Evolutionary conservation across 2,329 filamentous ascomycete genomes (phyloP).

Genomic region (Venturia nashicola): DNA sequence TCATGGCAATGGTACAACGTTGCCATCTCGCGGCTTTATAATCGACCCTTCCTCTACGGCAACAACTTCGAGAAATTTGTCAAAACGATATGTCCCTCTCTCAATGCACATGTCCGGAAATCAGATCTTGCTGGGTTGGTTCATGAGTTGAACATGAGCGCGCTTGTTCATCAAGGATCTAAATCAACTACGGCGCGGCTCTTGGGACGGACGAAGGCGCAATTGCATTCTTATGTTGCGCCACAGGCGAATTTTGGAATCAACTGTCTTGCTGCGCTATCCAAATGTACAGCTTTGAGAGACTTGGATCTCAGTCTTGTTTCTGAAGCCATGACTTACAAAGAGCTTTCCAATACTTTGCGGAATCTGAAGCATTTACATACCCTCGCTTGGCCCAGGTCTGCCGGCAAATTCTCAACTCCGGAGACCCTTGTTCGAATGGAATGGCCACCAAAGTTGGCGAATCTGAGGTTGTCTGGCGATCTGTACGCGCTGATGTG

Average conservation of each 20-base stretch:
- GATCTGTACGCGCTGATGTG: slow-evolving; percentile 28
- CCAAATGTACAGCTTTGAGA: slow-evolving; percentile 40
- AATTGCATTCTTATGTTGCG: slow-evolving; percentile 42
- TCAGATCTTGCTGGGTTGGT: slow-evolving; percentile 39
- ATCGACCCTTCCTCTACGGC: slow-evolving; percentile 37
- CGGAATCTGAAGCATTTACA: slow-evolving; percentile 32
- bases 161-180: slow-evolving; percentile 46
- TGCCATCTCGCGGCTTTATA: slow-evolving; percentile 40
- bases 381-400: slow-evolving; percentile 33
- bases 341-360: slow-evolving; percentile 38
- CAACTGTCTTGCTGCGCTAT: slow-evolving; percentile 44
- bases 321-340: slow-evolving; percentile 36
- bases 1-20: slow-evolving; percentile 24
- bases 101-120: slow-evolving; percentile 35
- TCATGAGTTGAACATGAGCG: slow-evolving; percentile 38
- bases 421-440: slow-evolving; percentile 18
- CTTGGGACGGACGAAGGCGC: slow-evolving; percentile 39
- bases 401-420: slow-evolving; percentile 21
- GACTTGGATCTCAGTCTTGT: slow-evolving; percentile 42
- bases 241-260: slow-evolving; percentile 45
- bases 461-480: slow-evolving; percentile 31
- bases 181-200: slow-evolving; percentile 46
- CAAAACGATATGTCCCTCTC: slow-evolving; percentile 40
- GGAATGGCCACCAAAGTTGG: slow-evolving; percentile 31
- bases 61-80: slow-evolving; percentile 42